Percentiles rank a stretch among this genome's conserved stretches.
phyloP scores from a whole-genome alignment of 257 asterid species.

The Nicotiana benthamiana region DNA sequence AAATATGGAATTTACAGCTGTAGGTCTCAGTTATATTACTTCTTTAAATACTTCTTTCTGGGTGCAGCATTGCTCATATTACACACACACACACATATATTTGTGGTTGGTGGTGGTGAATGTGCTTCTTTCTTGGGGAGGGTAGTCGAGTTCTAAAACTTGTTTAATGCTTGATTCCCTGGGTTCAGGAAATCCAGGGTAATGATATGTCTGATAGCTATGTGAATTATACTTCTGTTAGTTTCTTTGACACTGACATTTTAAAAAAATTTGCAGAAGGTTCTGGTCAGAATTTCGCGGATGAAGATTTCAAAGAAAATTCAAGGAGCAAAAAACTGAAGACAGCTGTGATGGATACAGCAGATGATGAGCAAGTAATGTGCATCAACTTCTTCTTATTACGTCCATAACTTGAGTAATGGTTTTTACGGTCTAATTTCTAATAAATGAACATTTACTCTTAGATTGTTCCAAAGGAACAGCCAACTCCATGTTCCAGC shows the following conservation, averaged over 20 bases:
- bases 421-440: not conserved
- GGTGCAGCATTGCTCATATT: not conserved
- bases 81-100: too few relatives aligned
- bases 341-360: not conserved
- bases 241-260: not conserved
- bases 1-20: too few relatives aligned
- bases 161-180: not conserved
- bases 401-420: not conserved
- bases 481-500: not conserved
- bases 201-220: not conserved
- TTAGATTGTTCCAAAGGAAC: not conserved
- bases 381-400: not conserved
- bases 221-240: not conserved
- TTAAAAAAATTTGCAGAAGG: not conserved
- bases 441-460: not conserved
- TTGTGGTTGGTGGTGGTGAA: not conserved
- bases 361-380: not conserved
- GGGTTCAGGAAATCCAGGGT: not conserved
- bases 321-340: not conserved
- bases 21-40: too few relatives aligned
- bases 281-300: slow-evolving; percentile 17
- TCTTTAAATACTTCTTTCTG: not conserved
- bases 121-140: not conserved
- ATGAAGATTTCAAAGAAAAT: slow-evolving; percentile 11
- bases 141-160: not conserved